Base-by-base conservation (phyloP, 306 rosid species). In the Fragaria nilgerrensis region DNA sequence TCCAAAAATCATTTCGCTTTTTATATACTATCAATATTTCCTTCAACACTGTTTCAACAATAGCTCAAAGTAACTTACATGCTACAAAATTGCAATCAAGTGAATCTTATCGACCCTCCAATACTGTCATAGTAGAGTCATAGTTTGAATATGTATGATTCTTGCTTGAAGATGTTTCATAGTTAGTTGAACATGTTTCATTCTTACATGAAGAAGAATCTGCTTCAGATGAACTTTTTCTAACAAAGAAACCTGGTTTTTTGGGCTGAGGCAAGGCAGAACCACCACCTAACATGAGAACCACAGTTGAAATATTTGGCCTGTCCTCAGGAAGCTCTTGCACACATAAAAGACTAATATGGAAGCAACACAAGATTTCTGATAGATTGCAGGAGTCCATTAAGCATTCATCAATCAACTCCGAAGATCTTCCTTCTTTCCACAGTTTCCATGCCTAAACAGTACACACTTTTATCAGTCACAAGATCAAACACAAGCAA, bases 291-390 rank as follows among this genome's bases (percentile, higher is more conserved):
- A 90, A 75, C 89, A 90, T 86, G 74, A 88, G 74, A 78, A 85
- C 72, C 52, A 86, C 88, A 19, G 70, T 55, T 36, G 92, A 84
- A 91, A 88, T 88, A 22, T 69, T 80, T 23, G 96, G 96, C 63
- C 95, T 78, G 62, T 88, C 88, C 48, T 86, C 88, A 3, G 89
- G 85, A 65, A 70, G 82, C 36, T 82, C 80, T 76, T 88, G 90
- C n/a, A 85, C 82, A 14, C 91, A 90, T 14, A 90, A 65, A 74
- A 90, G 89, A 79, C 92, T 29, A 15, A 88, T 68, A 34, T 88
- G 96, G 61, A 88, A 77, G 62, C 85, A 75, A 7, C 80, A 80
- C 55, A 44, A 11, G 16, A 86, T 71, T 17, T 90, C 87, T 5
- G 77, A 55, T 5, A 72, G 41, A 67, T n/a, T 37, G 65, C 68